Percentiles rank a stretch among this genome's conserved stretches.
Evolutionary conservation across 345 rosid genomes (phyloP).

Genomic region (Moricandia arvensis): DNA sequence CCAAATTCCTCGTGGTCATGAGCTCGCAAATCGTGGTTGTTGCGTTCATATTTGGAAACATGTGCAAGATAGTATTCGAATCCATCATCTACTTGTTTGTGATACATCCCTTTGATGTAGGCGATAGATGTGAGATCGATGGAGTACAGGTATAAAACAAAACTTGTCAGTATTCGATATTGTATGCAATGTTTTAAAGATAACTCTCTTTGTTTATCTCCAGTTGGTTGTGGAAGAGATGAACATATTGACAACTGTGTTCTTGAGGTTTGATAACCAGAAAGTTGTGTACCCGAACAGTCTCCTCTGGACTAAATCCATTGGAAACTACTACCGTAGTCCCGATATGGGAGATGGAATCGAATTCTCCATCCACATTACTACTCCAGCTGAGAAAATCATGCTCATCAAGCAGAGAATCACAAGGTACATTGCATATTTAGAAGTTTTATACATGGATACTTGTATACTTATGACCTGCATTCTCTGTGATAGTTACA

Average conservation of each 20-base stretch:
- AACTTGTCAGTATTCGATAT: background rate
- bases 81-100: constrained; percentile 80
- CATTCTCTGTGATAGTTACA: constrained; percentile 40
- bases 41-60: constrained; percentile 78
- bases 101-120: constrained; percentile 84
- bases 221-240: constrained; percentile 90
- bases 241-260: constrained; percentile 79
- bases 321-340: constrained; percentile 42
- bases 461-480: background rate
- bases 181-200: background rate
- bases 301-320: constrained; percentile 54
- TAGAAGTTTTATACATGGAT: background rate
- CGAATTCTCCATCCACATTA: constrained; percentile 37
- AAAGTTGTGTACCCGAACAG: constrained; percentile 77
- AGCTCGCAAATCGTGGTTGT: constrained; percentile 67
- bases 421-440: constrained; percentile 30
- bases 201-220: background rate
- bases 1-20: constrained; percentile 57
- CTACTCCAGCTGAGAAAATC: constrained; percentile 42
- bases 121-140: constrained; percentile 77
- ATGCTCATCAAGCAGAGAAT: constrained; percentile 37
- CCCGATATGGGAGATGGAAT: constrained; percentile 46
- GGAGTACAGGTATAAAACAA: constrained; percentile 56
- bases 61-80: constrained; percentile 75
- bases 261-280: constrained; percentile 73